Conservation (phyloP, 129 eudicot species). For the Centaurea solstitialis region DNA sequence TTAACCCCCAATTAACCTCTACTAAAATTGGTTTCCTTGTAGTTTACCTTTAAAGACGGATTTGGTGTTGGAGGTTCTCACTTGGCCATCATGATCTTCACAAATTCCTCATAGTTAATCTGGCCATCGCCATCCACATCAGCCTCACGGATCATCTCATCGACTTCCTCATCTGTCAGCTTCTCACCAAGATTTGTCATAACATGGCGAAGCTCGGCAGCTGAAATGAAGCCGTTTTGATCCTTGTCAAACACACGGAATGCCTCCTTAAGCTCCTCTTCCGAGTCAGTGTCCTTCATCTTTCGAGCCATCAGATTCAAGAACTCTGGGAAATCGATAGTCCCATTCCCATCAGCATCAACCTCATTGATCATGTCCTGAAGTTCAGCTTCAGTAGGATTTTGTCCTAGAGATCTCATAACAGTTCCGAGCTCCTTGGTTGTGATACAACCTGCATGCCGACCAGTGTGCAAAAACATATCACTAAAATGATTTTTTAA, state of each 20-base stretch:
- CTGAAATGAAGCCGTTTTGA: conserved; percentile 67
- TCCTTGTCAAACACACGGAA: conserved; percentile 65
- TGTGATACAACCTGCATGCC: conserved; percentile 56
- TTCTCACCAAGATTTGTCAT: conserved; percentile 71
- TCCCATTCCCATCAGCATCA: conserved; percentile 66
- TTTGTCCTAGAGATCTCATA: conserved; percentile 61
- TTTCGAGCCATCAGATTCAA: conserved; percentile 62
- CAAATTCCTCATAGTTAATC: conserved; percentile 69
- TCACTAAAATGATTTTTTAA: neutral
- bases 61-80: conserved; percentile 30
- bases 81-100: conserved; percentile 67
- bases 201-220: conserved; percentile 68
- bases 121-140: conserved; percentile 69
- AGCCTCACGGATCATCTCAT: conserved; percentile 71
- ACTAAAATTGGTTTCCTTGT: neutral
- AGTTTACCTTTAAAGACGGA: conserved; percentile 1
- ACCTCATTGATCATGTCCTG: conserved; percentile 71
- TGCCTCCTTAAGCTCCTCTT: conserved; percentile 67
- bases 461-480: neutral
- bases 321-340: conserved; percentile 66
- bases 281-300: conserved; percentile 70
- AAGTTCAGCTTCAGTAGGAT: conserved; percentile 63
- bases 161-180: conserved; percentile 65
- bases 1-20: conserved; percentile 25
- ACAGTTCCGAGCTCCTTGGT: conserved; percentile 71